Evolutionary conservation across 768 basidiomycete species (phyloP), one percentile per base, ranked within the genome.

Genomic region (Auricularia heimuer): DNA sequence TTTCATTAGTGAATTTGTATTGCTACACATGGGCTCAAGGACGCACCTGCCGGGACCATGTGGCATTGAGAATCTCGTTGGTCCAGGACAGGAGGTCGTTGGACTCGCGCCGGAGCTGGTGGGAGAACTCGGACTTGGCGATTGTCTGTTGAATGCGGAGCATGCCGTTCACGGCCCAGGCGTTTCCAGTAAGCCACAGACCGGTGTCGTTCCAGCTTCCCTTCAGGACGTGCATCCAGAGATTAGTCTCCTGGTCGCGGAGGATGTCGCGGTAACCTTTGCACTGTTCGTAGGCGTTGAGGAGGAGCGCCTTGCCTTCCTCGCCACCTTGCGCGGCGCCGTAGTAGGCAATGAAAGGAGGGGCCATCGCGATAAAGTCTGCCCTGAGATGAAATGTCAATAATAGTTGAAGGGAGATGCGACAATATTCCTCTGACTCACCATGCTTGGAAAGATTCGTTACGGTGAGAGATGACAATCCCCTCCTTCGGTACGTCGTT

Each of bases 151-250:
- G 70, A 4, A 79, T 77, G n/a, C 77, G 71, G 33, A 77, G 62
- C 76, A 80, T 80, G 24, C 78, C 78, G 12, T 71, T 67, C 16
- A 76, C 77, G 3, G 77, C 78, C 78, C 78, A 80, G 18, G 70
- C 79, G 63, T 80, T 78, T 4, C 56, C 56, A 11, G 56, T 60
- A 29, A 35, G 29, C 56, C 56, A 60, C 8, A 60, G 47, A 51
- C 56, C 56, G 6, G 62, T 51, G 62, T 73, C 70, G n/a, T 54
- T 54, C 64, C 63, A 65, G 12, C n/a, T 45, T 2, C 70, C 71
- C 12, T 67, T 56, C 16, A 67, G 64, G 65, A 75, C 68, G 64
- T 75, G 75, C 62, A 67, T 66, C 71, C 73, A 74, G 2, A 73
- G 65, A 3, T 68, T 65, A 3, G 58, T 60, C 21, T 63, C 47